phyloP scores from a whole-genome alignment of 768 basidiomycete species.

The Mycena alexandri region DNA sequence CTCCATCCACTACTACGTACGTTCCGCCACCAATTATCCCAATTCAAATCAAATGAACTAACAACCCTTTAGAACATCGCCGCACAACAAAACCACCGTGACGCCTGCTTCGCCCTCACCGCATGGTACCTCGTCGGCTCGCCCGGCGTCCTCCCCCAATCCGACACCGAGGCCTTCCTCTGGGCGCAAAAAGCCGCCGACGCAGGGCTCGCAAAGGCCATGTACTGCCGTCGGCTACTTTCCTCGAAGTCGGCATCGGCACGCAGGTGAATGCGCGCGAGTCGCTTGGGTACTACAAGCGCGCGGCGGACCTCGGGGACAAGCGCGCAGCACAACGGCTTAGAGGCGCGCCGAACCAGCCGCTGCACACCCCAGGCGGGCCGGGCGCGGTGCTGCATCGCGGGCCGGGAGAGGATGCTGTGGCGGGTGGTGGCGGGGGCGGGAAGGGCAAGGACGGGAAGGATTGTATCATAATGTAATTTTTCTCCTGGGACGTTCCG shows the following conservation, averaged over 20 bases:
- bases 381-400: conserved; percentile 73
- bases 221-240: conserved; percentile 99
- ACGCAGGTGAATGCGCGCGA: conserved; percentile 75
- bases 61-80: conserved; percentile 85
- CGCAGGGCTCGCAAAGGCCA: conserved; percentile 90
- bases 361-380: conserved; percentile 69
- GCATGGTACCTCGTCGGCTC: conserved; percentile 99
- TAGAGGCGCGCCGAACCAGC: conserved; percentile 67
- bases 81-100: conserved; percentile 95
- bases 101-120: conserved; percentile 97
- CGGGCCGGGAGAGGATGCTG: conserved; percentile 57
- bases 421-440: conserved; percentile 47
- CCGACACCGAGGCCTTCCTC: conserved; percentile 96
- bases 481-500: conserved; percentile 9
- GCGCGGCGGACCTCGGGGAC: conserved; percentile 92
- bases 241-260: conserved; percentile 93
- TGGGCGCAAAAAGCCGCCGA: conserved; percentile 99
- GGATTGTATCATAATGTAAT: conserved; percentile 91
- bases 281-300: conserved; percentile 88
- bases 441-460: conserved; percentile 74
- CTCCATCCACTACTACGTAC: conserved; percentile 98
- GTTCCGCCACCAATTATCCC: conserved; percentile 47
- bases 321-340: conserved; percentile 92
- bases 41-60: conserved; percentile 8
- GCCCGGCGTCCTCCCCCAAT: conserved; percentile 96